These are phyloP conservation scores for Sherardia arvensis DNA, from an alignment of 257 asterid species.

Conservation along the genomic window DNA sequence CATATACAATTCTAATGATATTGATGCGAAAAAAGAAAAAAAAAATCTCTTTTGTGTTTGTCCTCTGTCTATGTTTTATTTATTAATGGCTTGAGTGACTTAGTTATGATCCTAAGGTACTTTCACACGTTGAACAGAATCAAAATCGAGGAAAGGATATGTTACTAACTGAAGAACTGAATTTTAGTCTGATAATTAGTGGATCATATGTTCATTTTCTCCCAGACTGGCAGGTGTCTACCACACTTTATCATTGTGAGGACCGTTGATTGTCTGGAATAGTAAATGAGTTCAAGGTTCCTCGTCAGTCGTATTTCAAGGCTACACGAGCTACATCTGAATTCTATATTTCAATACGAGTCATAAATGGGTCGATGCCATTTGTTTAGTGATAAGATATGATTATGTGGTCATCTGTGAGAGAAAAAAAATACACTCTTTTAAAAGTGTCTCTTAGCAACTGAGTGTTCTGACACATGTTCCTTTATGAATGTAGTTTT, in stretches of 20 bases:
- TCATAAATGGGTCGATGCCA: neutral
- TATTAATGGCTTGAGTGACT: no score
- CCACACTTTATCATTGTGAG: neutral
- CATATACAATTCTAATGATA: no score
- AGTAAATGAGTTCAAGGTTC: slow-evolving; percentile 25
- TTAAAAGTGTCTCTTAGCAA: no score
- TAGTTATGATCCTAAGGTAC: no score
- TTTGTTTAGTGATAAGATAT: neutral
- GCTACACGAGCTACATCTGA: slow-evolving; percentile 1
- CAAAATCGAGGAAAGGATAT: no score
- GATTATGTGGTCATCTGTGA: neutral
- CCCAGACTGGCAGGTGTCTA: slow-evolving; percentile 11
- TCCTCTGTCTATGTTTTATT: no score
- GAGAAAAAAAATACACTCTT: neutral
- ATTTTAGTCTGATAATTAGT: neutral
- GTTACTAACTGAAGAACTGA: neutral
- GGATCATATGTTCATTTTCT: neutral
- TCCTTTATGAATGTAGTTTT: neutral
- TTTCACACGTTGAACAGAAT: no score
- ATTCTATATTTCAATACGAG: neutral
- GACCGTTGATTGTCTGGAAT: neutral
- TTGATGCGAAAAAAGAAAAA: no score
- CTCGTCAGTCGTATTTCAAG: slow-evolving; percentile 5
- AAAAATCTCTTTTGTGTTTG: no score
- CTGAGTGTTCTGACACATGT: neutral